Percentiles rank a stretch among this genome's conserved stretches.
These are phyloP conservation scores for Pseudogymnoascus sp. DNA, from an alignment of 2,329 filamentous ascomycete genomes.

Conservation along the genomic window DNA sequence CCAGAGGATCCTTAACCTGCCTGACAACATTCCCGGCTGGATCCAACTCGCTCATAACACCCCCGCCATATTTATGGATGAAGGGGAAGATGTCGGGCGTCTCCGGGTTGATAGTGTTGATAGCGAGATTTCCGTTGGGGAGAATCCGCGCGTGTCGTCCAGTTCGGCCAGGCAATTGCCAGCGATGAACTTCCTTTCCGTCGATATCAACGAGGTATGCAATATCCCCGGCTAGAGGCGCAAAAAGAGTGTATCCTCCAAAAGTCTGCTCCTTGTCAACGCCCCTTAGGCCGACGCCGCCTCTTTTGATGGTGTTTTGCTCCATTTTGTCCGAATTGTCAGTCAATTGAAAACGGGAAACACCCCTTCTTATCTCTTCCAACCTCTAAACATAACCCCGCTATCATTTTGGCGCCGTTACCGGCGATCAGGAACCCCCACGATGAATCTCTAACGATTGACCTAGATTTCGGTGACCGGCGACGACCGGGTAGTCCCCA, in stretches of 20 bases:
- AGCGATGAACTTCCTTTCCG: constrained; percentile 38
- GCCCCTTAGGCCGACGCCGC: constrained; percentile 37
- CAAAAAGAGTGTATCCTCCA: constrained; percentile 38
- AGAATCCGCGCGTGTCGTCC: constrained; percentile 41
- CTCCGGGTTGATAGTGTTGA: constrained; percentile 38
- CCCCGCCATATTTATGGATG: constrained; percentile 42
- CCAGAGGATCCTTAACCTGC: constrained; percentile 37
- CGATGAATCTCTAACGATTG: neutral
- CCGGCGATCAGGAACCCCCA: neutral
- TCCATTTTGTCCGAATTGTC: constrained; percentile 31
- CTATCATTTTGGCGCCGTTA: neutral
- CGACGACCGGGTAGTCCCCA: neutral
- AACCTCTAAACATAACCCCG: neutral
- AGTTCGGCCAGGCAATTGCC: constrained; percentile 37
- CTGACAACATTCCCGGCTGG: constrained; percentile 34
- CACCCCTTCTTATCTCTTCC: neutral
- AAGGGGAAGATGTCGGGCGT: constrained; percentile 37
- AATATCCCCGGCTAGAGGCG: constrained; percentile 37
- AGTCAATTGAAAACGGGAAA: neutral
- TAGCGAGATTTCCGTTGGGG: constrained; percentile 39
- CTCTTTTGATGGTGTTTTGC: constrained; percentile 38
- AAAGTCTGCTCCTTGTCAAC: constrained; percentile 34
- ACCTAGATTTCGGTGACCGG: neutral
- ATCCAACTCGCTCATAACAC: constrained; percentile 39
- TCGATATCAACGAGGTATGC: constrained; percentile 35